Conservation (phyloP, 495 filamentous ascomycete species). For the Aspergillus leporis region DNA sequence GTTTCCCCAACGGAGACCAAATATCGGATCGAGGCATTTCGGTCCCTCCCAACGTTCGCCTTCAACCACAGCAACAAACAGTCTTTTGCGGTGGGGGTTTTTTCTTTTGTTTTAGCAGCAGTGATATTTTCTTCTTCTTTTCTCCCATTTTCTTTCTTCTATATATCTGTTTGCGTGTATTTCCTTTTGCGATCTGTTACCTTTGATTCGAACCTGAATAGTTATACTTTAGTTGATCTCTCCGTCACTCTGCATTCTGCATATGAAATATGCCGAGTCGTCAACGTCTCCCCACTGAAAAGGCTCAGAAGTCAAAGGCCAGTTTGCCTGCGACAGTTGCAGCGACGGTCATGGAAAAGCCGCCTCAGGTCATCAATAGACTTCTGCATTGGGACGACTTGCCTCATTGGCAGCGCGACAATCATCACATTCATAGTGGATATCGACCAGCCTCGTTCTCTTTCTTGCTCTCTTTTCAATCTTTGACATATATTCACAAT, state of each 20-base stretch:
- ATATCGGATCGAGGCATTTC: neutral
- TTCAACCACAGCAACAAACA: neutral
- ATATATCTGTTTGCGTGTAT: neutral
- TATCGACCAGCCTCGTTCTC: conserved; percentile 73
- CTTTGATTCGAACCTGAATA: too few species aligned
- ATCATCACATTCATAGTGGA: conserved; percentile 70
- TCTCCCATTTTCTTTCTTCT: conserved; percentile 11
- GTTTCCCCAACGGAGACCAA: conserved; percentile 2
- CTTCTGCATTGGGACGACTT: conserved; percentile 65
- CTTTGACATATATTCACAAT: conserved; percentile 80
- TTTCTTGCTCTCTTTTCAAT: conserved; percentile 61
- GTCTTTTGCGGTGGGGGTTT: neutral
- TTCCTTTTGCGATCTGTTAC: conserved; percentile 1
- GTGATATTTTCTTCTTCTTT: neutral
- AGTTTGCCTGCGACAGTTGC: conserved; percentile 22
- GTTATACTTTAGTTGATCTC: too few species aligned
- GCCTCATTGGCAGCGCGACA: conserved; percentile 72
- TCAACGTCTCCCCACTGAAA: conserved; percentile 38
- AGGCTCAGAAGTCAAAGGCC: conserved; percentile 18
- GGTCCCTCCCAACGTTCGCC: conserved; percentile 6
- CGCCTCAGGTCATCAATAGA: conserved; percentile 32
- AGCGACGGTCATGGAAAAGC: conserved; percentile 27
- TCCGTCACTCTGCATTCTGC: conserved; percentile 4
- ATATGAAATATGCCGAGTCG: conserved; percentile 31
- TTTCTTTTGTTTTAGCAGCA: neutral